Conservation (phyloP, 1,139 yeast genomes). For the Eremothecium sinecaudum region DNA sequence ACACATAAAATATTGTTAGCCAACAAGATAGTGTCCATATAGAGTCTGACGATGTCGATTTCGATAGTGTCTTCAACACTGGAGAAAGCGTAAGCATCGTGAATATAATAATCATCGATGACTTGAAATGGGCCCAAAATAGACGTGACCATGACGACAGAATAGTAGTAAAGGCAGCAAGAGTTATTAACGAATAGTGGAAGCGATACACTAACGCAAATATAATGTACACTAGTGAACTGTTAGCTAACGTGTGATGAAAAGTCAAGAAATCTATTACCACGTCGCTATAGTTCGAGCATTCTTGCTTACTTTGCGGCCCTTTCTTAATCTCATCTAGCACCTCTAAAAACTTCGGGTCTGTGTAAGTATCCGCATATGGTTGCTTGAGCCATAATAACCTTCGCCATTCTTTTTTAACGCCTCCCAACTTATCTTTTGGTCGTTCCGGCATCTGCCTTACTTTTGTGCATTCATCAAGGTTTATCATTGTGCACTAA, state of each 20-base stretch:
- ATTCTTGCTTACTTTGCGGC: constrained; percentile 11
- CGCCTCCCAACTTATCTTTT: background rate
- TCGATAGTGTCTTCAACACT: constrained; percentile 76
- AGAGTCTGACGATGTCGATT: constrained; percentile 85
- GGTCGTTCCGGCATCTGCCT: background rate
- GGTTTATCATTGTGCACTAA: background rate
- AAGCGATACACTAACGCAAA: constrained; percentile 34
- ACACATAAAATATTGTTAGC: constrained; percentile 58
- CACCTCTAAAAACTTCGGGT: constrained; percentile 65
- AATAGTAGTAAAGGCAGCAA: constrained; percentile 13
- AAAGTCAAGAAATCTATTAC: constrained; percentile 33
- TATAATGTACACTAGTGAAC: constrained; percentile 29
- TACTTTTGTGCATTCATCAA: background rate
- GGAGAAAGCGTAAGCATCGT: constrained; percentile 76
- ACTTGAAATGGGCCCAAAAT: constrained; percentile 33
- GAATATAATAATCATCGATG: constrained; percentile 59
- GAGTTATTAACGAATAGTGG: constrained; percentile 18
- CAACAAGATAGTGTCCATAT: constrained; percentile 88
- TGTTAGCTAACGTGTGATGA: constrained; percentile 26
- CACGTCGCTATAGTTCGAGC: constrained; percentile 47
- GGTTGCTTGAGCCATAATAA: constrained; percentile 81
- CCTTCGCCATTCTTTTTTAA: constrained; percentile 53
- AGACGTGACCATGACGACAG: constrained; percentile 8
- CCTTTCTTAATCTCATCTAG: constrained; percentile 53
- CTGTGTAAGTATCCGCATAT: constrained; percentile 88